Conservation (phyloP, 768 basidiomycete species). For the Tulasnella sp. region DNA sequence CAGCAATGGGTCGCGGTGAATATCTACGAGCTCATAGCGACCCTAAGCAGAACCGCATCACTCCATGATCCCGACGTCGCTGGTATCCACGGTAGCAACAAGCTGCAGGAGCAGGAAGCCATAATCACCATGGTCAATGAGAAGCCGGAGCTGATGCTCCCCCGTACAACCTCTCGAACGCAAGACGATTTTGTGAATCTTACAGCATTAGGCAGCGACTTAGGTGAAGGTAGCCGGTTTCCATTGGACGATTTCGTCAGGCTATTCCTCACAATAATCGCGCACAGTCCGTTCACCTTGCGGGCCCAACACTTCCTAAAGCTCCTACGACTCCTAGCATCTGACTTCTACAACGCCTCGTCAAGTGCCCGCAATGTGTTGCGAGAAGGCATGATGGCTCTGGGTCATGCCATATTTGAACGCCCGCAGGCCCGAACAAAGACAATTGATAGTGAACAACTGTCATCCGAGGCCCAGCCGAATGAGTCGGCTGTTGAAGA, state of each 20-base stretch:
- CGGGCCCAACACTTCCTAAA: constrained; percentile 63
- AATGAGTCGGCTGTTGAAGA: background rate
- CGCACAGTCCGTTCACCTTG: constrained; percentile 54
- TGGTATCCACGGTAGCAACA: constrained; percentile 56
- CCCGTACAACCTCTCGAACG: background rate
- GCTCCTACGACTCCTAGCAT: constrained; percentile 46
- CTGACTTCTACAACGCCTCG: constrained; percentile 49
- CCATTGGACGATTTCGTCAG: constrained; percentile 56
- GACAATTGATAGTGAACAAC: background rate
- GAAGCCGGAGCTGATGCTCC: constrained; percentile 56
- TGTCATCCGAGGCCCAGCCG: background rate
- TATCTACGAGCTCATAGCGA: constrained; percentile 48
- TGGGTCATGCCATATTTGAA: constrained; percentile 43
- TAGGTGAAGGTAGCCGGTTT: constrained; percentile 42
- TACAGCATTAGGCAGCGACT: constrained; percentile 38
- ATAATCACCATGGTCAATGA: constrained; percentile 60
- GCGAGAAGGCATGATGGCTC: constrained; percentile 57
- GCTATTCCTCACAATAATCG: constrained; percentile 69
- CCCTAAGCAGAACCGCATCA: constrained; percentile 29
- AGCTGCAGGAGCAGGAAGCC: constrained; percentile 57
- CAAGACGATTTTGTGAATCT: constrained; percentile 31
- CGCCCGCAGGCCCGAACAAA: constrained; percentile 6
- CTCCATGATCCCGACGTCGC: constrained; percentile 45
- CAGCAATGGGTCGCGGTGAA: constrained; percentile 43
- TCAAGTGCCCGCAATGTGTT: constrained; percentile 43